phyloP scores from a whole-genome alignment of 177 flowering plant species.

The Vitis hybrid region DNA sequence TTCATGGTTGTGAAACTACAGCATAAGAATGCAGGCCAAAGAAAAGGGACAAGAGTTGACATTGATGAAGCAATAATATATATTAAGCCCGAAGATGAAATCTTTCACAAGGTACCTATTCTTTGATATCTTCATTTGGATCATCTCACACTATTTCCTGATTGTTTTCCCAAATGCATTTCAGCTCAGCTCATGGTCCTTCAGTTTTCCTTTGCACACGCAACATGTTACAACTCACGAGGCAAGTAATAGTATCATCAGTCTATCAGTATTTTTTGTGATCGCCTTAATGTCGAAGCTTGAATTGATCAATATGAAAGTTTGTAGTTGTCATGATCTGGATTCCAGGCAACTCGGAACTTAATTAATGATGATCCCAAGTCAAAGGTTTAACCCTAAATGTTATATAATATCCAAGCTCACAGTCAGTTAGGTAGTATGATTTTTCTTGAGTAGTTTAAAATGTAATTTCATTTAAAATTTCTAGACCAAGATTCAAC shows the following conservation, averaged over 20 bases:
- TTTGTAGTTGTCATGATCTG: too few species aligned
- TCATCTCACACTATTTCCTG: background rate
- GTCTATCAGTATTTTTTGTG: background rate
- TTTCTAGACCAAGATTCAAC: too few species aligned
- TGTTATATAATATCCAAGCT: too few species aligned
- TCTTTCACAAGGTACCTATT: constrained; percentile 67
- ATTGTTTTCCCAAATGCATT: constrained; percentile 15
- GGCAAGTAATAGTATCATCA: constrained; percentile 37
- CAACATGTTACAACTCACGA: constrained; percentile 49
- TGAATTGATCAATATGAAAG: background rate
- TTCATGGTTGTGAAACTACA: constrained; percentile 17
- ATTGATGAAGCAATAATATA: constrained; percentile 55
- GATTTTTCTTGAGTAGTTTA: too few species aligned
- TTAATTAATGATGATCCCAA: too few species aligned
- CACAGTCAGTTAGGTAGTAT: too few species aligned
- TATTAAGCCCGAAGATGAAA: constrained; percentile 83
- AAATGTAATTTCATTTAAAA: too few species aligned
- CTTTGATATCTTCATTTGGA: background rate
- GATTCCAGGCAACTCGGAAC: too few species aligned
- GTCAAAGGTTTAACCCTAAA: too few species aligned
- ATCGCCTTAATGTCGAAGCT: background rate
- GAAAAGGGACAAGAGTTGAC: constrained; percentile 19
- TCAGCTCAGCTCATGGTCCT: constrained; percentile 85
- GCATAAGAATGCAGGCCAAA: constrained; percentile 46
- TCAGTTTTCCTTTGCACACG: constrained; percentile 56